Evolutionary conservation across 2,329 filamentous ascomycete species (phyloP), one percentile per base, ranked within the genome.

Genomic region (Botrytis tulipae): DNA sequence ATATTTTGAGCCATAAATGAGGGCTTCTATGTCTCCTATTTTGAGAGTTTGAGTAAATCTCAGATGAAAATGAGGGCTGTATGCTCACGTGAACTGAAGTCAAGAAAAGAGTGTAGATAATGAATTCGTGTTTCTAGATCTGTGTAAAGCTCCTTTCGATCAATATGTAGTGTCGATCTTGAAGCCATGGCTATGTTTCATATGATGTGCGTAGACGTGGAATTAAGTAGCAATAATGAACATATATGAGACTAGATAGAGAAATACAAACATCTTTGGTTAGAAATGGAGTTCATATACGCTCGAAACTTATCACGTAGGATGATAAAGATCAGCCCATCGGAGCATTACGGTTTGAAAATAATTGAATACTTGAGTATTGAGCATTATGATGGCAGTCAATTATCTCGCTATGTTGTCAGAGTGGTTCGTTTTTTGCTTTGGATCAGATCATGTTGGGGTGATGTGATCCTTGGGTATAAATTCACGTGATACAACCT

Each of bases 1-100:
- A 22, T 81, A 76, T 1, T 81, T 79, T 48, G 76, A 78, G 0
- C 80, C 77, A 7, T 76, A 78, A 35, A 79, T 73, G 9, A 82
- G 77, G 29, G 77, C 79, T n/a, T 77, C 76, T 20, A 77, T 77
- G 37, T 82, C 81, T 20, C 54, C 70, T 32, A 74, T 63, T 22
- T 74, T 75, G 3, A 80, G 69, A 80, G 80, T 14, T 25, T 66
- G 18, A 42, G 48, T 29, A 54, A 18, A 7, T 32, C 22, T 18
- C 29, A 20, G 14, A 32, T 6, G 8, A 1, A 60, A 32, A n/a
- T 22, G 40, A 9, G 25, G 16, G 2, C 20, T 9, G n/a, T 9
- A 4, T 57, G 48, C 70, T 59, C 22, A 72, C 70, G 70, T 40
- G 70, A 72, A 60, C 73, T 73, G 42, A 77, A 78, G 37, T 78